A percentile compares a stretch with the other conserved stretches of the same genome.
These are phyloP conservation scores for Eucalyptus fibrosa DNA, from an alignment of 345 rosid species.

Conservation along the genomic window DNA sequence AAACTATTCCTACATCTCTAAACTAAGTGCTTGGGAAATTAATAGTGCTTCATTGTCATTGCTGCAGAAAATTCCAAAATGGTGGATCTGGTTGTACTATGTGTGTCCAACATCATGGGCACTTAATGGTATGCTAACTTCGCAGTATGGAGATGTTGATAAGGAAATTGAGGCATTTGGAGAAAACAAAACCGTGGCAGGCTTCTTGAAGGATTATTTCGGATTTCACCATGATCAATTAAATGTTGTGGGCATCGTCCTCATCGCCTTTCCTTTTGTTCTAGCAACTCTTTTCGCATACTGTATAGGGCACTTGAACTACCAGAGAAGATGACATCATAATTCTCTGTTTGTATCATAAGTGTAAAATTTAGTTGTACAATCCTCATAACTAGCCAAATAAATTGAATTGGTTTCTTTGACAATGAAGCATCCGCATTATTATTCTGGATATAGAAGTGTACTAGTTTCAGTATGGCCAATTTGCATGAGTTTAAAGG, in stretches of 20 bases:
- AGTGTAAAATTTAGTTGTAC: neutral
- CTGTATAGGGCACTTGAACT: conserved; percentile 42
- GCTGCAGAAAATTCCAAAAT: conserved; percentile 57
- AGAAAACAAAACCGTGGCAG: conserved; percentile 17
- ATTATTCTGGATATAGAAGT: neutral
- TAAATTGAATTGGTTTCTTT: neutral
- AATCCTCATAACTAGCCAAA: neutral
- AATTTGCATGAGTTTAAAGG: neutral
- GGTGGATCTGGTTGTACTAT: conserved; percentile 83
- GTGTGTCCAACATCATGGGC: conserved; percentile 64
- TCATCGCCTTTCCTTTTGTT: conserved; percentile 30
- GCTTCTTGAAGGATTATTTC: conserved; percentile 39
- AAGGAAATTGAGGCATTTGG: conserved; percentile 31
- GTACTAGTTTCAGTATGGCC: neutral
- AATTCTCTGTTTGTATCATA: neutral
- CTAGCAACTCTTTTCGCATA: conserved; percentile 43
- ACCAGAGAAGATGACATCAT: conserved; percentile 36
- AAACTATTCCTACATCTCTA: neutral
- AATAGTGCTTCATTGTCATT: neutral
- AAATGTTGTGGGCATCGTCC: conserved; percentile 17
- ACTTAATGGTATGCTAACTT: conserved; percentile 38
- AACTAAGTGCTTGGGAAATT: neutral
- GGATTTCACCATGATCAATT: conserved; percentile 36
- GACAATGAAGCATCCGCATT: neutral
- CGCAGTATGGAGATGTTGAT: conserved; percentile 67